Conservation (phyloP, 192 early-diverging fungal genomes). For the Phycomyces nitens region DNA sequence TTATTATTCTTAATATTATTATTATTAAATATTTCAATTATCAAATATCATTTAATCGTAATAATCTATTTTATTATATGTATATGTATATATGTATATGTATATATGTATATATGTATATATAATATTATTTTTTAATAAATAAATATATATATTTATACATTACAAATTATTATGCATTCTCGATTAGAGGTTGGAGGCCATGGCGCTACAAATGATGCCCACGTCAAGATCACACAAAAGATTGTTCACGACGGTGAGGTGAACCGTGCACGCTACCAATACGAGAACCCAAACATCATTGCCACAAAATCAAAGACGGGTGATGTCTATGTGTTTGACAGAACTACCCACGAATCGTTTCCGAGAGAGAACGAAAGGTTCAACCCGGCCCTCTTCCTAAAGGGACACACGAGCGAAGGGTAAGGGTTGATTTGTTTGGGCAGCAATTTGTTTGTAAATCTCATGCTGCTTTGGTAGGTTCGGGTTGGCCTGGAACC, state of each 20-base stretch:
- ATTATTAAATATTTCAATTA: too few species aligned
- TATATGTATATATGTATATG: too few species aligned
- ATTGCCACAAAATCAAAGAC: slow-evolving; percentile 91
- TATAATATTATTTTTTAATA: too few species aligned
- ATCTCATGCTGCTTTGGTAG: slow-evolving; percentile 28
- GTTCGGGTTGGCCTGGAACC: slow-evolving; percentile 93
- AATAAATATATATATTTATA: neutral
- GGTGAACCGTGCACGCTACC: slow-evolving; percentile 97
- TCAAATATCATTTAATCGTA: too few species aligned
- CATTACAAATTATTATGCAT: too few species aligned
- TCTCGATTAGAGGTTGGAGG: slow-evolving; percentile 27
- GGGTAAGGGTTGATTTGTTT: slow-evolving; percentile 53
- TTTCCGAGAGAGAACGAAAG: slow-evolving; percentile 70
- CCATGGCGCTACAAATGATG: slow-evolving; percentile 41
- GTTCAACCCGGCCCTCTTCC: slow-evolving; percentile 82
- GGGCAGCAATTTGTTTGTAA: neutral
- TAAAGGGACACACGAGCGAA: slow-evolving; percentile 89
- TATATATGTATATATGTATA: too few species aligned
- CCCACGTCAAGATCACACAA: slow-evolving; percentile 88
- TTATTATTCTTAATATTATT: too few species aligned
- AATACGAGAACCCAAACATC: slow-evolving; percentile 92
- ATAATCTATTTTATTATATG: too few species aligned
- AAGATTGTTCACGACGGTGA: slow-evolving; percentile 96
- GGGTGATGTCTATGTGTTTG: slow-evolving; percentile 96
- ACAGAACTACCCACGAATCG: slow-evolving; percentile 84